Evolutionary conservation across 306 rosid species (phyloP), one percentile per base, ranked within the genome.

Genomic region (Vigna trinervia): DNA sequence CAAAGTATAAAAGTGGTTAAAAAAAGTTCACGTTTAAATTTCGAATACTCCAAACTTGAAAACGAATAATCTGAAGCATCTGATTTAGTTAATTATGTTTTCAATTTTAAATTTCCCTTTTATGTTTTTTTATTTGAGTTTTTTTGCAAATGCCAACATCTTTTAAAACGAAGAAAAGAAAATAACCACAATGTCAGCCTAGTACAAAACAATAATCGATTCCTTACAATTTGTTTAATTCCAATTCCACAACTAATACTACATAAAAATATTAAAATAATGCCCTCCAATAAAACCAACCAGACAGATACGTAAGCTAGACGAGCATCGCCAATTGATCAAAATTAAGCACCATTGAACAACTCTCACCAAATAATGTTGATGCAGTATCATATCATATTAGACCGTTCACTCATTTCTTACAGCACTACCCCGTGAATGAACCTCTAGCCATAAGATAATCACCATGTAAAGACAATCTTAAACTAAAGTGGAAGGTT

Each of bases 241-340:
- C 77, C 71, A 85, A 69, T 72, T 81, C 72, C 80, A 84, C 51
- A 53, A 60, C 66, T 65, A 59, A 66, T 58, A 78, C 75, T 50
- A 58, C 8, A 62, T 36, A 46, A 66, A 57, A 81, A 38, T 38
- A 38, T 19, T 41, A 19, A 66, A 76, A 48, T 74, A 84, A 84
- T 60, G 77, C 68, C 74, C 7, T 80, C 74, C 68, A 79, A 71
- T 57, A 58, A 19, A 62, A 39, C 72, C 62, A 71, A 64, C 64
- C 77, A n/a, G 20, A 60, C 57, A 19, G 26, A 54, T 1, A 52
- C 20, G 1, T 0, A 63, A 54, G 61, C 23, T 32, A 13, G n/a
- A 36, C 51, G 38, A 59, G 5, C 56, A 52, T 64, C 45, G 62
- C 38, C 70, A 78, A 78, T 48, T 67, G 41, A 59, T 23, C 41